Evolutionary conservation across 1,139 yeast species (phyloP).

Genomic region (Candida tropicalis): DNA sequence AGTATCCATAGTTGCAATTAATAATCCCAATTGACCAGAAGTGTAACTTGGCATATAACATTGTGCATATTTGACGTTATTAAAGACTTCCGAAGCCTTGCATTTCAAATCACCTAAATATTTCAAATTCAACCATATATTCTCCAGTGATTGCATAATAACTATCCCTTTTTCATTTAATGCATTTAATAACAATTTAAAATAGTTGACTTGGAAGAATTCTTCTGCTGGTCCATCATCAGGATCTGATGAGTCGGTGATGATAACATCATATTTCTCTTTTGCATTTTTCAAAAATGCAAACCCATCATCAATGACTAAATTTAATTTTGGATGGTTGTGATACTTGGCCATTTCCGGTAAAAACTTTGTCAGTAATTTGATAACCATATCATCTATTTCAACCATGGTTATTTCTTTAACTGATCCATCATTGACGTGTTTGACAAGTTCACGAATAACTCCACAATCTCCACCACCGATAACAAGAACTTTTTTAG

Average conservation of each 20-base stretch:
- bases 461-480: constrained; percentile 98
- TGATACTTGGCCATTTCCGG: constrained; percentile 80
- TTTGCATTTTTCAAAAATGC: constrained; percentile 57
- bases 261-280: constrained; percentile 75
- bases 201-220: constrained; percentile 83
- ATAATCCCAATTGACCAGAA: constrained; percentile 91
- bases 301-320: constrained; percentile 88
- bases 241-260: constrained; percentile 95
- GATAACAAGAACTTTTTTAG: constrained; percentile 76
- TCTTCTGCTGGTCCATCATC: constrained; percentile 99
- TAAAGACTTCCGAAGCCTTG: constrained; percentile 73
- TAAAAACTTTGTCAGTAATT: constrained; percentile 70
- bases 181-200: constrained; percentile 68
- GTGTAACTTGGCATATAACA: constrained; percentile 95
- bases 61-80: constrained; percentile 76
- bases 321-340: constrained; percentile 69
- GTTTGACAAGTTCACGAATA: constrained; percentile 81
- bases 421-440: constrained; percentile 52
- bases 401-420: constrained; percentile 82
- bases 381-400: constrained; percentile 85
- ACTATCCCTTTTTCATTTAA: constrained; percentile 75
- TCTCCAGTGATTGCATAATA: constrained; percentile 90
- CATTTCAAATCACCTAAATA: constrained; percentile 61
- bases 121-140: constrained; percentile 83
- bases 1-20: constrained; percentile 73